These are phyloP conservation scores for Mrakiaceae sp. DNA, from an alignment of 1,284 basidiomycete genomes.

Conservation along the genomic window DNA sequence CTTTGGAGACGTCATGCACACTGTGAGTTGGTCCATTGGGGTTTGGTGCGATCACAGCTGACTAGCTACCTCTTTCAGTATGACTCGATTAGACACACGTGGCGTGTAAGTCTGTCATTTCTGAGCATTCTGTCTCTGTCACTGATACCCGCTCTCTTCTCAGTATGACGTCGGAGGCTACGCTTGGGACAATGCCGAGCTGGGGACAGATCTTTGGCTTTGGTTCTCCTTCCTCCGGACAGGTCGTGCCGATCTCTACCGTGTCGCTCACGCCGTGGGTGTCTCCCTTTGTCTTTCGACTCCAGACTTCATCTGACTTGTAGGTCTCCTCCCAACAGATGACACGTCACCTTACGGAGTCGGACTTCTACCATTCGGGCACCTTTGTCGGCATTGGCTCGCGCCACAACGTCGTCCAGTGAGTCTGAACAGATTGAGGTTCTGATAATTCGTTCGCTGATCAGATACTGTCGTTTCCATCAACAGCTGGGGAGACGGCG, in stretches of 20 bases:
- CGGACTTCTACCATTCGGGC: constrained; percentile 38
- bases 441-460: neutral
- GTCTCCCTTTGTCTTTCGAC: neutral
- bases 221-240: constrained; percentile 41
- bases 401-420: constrained; percentile 38
- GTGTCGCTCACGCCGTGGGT: constrained; percentile 30
- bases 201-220: constrained; percentile 39
- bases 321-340: constrained; percentile 19
- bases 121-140: neutral
- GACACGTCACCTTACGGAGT: constrained; percentile 39
- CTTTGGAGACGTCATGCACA: constrained; percentile 41
- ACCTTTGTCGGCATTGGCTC: constrained; percentile 38
- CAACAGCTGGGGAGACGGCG: constrained; percentile 37
- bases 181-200: constrained; percentile 31
- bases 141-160: neutral
- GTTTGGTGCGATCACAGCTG: neutral
- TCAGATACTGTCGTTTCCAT: neutral
- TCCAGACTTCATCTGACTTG: neutral
- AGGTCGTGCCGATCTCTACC: constrained; percentile 38
- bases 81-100: constrained; percentile 37
- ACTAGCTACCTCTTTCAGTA: neutral
- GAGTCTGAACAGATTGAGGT: neutral
- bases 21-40: constrained; percentile 13
- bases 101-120: constrained; percentile 23
- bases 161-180: neutral